Evolutionary conservation across 1,139 yeast genomes (phyloP), one percentile per base, ranked within the genome.

Genomic region (Barnettozyma hawaiiensis): DNA sequence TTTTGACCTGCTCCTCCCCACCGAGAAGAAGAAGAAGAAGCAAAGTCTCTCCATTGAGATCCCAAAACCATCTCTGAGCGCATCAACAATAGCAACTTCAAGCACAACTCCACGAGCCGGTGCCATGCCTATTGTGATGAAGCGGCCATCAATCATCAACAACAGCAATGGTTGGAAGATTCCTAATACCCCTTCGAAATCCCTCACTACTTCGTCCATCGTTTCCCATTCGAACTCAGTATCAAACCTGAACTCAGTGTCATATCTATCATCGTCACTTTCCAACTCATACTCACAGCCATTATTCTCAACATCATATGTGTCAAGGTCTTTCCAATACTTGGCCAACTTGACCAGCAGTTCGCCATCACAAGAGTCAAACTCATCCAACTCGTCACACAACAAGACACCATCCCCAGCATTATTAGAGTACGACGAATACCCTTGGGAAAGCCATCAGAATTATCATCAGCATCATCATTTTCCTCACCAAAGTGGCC

Each of bases 381-480:
- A 38, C 8, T 46, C 56, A 4, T 46, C 52, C 5, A 37, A 40
- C 2, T 45, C 50, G 2, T 45, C 43, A 27, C 35, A 33, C 7
- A 42, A 36, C n/a, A 36, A 44, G 19, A 34, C 58, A 1, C 58
- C 58, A 3, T 52, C 58, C 0, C 58, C 60, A 14, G 39, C 32
- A 11, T 28, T 31, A 11, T 28, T 36, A 9, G 59, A 56, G 31
- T 49, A 51, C 35, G 59, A 56, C 11, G 60, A 56, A 31, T 56
- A 53, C 22, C 60, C 60, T 16, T 53, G 58, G 60, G 22, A 27
- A n/a, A 34, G 39, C 26, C 23, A n/a, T n/a, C n/a, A n/a, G n/a
- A n/a, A n/a, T n/a, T n/a, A n/a, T n/a, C n/a, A n/a, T n/a, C n/a
- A n/a, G n/a, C n/a, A n/a, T n/a, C n/a, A n/a, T n/a, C n/a, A n/a